phyloP scores from a whole-genome alignment of 1,139 yeast species.

The Yamadazyma membranifaciens region DNA sequence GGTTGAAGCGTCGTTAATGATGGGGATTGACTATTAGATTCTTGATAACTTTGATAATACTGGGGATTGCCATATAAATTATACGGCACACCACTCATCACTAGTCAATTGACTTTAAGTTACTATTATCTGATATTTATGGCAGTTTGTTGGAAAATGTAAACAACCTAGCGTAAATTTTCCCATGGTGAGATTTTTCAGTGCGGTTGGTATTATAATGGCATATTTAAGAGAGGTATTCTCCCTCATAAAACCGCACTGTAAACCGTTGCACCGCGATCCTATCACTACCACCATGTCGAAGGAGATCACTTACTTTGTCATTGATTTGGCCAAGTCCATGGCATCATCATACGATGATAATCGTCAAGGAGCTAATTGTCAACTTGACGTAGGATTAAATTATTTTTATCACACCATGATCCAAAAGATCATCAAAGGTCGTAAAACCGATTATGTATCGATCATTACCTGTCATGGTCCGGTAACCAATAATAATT shows the following conservation, averaged over 20 bases:
- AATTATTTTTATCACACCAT: constrained; percentile 43
- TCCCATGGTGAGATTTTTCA: no score
- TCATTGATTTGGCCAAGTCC: constrained; percentile 59
- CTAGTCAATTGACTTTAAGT: background rate
- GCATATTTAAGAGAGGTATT: background rate
- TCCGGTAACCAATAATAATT: constrained; percentile 21
- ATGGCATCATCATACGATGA: no score
- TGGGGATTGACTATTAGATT: background rate
- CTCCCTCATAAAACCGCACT: background rate
- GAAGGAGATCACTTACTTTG: constrained; percentile 51
- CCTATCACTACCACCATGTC: constrained; percentile 25
- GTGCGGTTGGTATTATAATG: no score
- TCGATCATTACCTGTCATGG: constrained; percentile 46
- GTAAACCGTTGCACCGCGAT: no score
- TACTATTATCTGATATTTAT: no score
- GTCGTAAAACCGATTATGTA: constrained; percentile 56
- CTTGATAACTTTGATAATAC: constrained; percentile 6
- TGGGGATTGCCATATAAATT: constrained; percentile 11
- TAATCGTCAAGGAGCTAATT: constrained; percentile 35
- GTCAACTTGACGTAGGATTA: constrained; percentile 16
- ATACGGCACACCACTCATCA: constrained; percentile 10
- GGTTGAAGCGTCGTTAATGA: background rate
- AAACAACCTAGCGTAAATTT: no score
- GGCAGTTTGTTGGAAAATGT: no score
- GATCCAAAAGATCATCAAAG: constrained; percentile 43